Percentiles rank a stretch among this genome's conserved stretches.
Evolutionary conservation across 2,329 filamentous ascomycete genomes (phyloP).

Genomic region (Monosporascus sp.): DNA sequence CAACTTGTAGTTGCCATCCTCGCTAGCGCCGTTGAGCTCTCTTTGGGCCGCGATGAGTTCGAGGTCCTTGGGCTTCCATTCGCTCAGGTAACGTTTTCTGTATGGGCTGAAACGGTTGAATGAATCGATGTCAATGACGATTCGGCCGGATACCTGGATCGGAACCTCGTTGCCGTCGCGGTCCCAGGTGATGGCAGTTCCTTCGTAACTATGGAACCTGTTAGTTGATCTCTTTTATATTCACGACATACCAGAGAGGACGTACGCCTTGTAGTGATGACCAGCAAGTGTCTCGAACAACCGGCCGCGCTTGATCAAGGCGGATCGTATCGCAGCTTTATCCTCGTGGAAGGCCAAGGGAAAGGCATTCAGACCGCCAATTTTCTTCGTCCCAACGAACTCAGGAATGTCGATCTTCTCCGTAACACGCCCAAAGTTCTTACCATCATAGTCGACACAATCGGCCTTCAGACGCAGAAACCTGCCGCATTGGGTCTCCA

Average conservation of each 20-base stretch:
- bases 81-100: constrained; percentile 22
- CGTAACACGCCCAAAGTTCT: constrained; percentile 36
- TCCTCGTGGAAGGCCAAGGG: constrained; percentile 40
- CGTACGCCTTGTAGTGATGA: constrained; percentile 44
- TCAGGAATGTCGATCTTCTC: constrained; percentile 31
- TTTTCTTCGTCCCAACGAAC: constrained; percentile 40
- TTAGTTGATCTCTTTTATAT: background rate
- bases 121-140: constrained; percentile 33
- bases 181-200: constrained; percentile 32
- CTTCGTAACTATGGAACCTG: constrained; percentile 12
- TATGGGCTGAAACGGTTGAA: constrained; percentile 32
- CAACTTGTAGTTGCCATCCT: constrained; percentile 3
- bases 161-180: constrained; percentile 27
- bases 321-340: constrained; percentile 26
- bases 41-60: constrained; percentile 21
- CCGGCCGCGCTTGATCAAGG: constrained; percentile 36
- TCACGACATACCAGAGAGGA: background rate
- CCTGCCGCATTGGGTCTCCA: constrained; percentile 30
- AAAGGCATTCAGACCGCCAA: constrained; percentile 38
- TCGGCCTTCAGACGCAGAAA: constrained; percentile 34
- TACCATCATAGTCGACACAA: constrained; percentile 44
- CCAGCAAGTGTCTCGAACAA: constrained; percentile 41
- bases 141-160: constrained; percentile 29
- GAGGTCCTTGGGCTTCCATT: constrained; percentile 30
- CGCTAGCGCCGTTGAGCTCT: no score